phyloP scores from a whole-genome alignment of 345 rosid species.

The Clausena lansium region DNA sequence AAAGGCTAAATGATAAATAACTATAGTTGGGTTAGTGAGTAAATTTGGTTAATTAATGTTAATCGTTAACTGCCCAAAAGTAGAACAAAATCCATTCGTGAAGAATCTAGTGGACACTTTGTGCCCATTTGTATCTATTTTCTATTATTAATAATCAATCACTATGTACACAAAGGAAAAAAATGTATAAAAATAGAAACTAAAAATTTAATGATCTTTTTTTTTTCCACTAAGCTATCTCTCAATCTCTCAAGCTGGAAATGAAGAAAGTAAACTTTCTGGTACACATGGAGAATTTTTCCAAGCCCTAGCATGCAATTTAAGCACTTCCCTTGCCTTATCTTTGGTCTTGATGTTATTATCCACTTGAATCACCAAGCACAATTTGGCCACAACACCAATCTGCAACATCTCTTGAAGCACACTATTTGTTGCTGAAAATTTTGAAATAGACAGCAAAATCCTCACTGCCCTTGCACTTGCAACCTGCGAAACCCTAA shows the following conservation, averaged over 20 bases:
- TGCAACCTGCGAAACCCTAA: constrained; percentile 60
- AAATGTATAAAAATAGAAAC: background rate
- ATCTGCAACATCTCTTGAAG: constrained; percentile 70
- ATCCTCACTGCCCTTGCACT: constrained; percentile 67
- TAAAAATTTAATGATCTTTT: background rate
- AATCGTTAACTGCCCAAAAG: background rate
- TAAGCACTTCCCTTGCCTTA: constrained; percentile 61
- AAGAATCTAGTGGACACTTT: background rate
- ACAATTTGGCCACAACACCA: constrained; percentile 69
- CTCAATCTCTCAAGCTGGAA: constrained; percentile 24
- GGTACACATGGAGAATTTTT: constrained; percentile 61
- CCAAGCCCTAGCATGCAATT: constrained; percentile 67
- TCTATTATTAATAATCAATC: background rate
- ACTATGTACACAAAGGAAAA: background rate
- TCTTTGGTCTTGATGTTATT: constrained; percentile 46
- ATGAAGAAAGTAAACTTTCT: constrained; percentile 30
- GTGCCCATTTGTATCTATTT: background rate
- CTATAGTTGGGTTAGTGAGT: background rate
- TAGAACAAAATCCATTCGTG: background rate
- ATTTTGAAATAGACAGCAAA: constrained; percentile 54
- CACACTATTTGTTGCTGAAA: constrained; percentile 47
- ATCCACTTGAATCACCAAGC: constrained; percentile 59
- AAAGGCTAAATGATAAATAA: background rate
- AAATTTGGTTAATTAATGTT: background rate
- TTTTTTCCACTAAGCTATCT: background rate